phyloP scores from a whole-genome alignment of 2,329 filamentous ascomycete genomes.

The Periconia sp. region DNA sequence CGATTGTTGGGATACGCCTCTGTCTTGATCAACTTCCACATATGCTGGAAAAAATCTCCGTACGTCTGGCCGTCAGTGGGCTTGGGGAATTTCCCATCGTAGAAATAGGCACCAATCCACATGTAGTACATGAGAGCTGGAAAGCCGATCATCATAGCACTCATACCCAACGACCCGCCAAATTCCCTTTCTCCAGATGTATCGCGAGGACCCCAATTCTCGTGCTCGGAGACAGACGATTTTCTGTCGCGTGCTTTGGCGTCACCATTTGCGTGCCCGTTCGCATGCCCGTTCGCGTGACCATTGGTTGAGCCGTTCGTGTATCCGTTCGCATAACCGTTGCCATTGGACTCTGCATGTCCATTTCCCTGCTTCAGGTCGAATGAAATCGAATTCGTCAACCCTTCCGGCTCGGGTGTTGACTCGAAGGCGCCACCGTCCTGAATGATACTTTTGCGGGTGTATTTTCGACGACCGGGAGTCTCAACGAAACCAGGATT shows the following conservation, averaged over 20 bases:
- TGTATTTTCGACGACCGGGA: slow-evolving; percentile 47
- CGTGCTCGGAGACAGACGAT: slow-evolving; percentile 36
- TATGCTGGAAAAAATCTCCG: slow-evolving; percentile 69
- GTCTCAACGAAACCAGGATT: slow-evolving; percentile 53
- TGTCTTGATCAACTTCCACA: slow-evolving; percentile 74
- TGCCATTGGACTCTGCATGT: slow-evolving; percentile 2
- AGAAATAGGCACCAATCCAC: slow-evolving; percentile 96
- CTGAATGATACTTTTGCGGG: slow-evolving; percentile 45
- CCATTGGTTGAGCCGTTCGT: slow-evolving; percentile 33
- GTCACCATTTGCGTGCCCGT: slow-evolving; percentile 21
- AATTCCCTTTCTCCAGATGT: slow-evolving; percentile 70
- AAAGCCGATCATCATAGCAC: slow-evolving; percentile 87
- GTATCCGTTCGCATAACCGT: slow-evolving; percentile 10
- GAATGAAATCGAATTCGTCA: slow-evolving; percentile 10
- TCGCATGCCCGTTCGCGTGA: slow-evolving; percentile 34
- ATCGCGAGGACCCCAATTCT: slow-evolving; percentile 40
- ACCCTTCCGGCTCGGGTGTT: slow-evolving; percentile 38
- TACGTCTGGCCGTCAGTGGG: slow-evolving; percentile 67
- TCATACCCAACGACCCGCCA: slow-evolving; percentile 79
- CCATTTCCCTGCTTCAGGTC: slow-evolving; percentile 8
- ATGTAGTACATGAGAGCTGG: slow-evolving; percentile 98
- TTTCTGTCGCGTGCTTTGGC: slow-evolving; percentile 24
- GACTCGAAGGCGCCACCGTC: slow-evolving; percentile 27
- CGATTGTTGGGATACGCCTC: slow-evolving; percentile 80
- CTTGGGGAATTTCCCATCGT: slow-evolving; percentile 77